Conservation (phyloP, 306 rosid species). For the Acacia crassicarpa region DNA sequence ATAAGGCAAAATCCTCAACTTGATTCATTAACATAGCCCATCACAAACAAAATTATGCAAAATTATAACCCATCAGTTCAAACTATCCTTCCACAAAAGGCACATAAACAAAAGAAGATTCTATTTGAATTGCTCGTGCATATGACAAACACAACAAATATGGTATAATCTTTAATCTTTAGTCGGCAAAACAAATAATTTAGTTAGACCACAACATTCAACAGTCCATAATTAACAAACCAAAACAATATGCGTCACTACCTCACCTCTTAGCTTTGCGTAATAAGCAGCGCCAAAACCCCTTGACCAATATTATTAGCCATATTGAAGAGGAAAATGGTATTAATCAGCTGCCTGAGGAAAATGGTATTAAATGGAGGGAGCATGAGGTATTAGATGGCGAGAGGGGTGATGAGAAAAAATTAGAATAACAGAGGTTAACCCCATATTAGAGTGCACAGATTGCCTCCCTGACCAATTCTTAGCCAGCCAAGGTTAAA, state of each 20-base stretch:
- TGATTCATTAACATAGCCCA: conserved; percentile 25
- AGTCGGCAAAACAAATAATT: background rate
- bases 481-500: too few relatives aligned
- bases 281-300: conserved; percentile 91
- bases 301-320: conserved; percentile 92
- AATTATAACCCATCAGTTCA: background rate
- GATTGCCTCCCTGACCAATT: too few relatives aligned
- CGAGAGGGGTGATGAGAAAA: too few relatives aligned
- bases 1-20: conserved; percentile 47
- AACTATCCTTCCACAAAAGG: conserved; percentile 15
- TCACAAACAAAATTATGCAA: background rate
- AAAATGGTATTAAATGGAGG: too few relatives aligned
- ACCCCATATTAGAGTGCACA: too few relatives aligned
- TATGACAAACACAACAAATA: background rate
- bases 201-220: background rate
- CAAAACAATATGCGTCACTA: conserved; percentile 41
- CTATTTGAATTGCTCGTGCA: conserved; percentile 19
- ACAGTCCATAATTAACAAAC: conserved; percentile 4
- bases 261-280: conserved; percentile 99
- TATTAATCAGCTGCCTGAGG: too few relatives aligned
- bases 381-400: too few relatives aligned
- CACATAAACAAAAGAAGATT: background rate
- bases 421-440: too few relatives aligned
- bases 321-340: conserved; percentile 45
- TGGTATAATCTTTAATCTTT: background rate